Evolutionary conservation across 495 filamentous ascomycete species (phyloP).

Genomic region (Penicillium cataractarum): DNA sequence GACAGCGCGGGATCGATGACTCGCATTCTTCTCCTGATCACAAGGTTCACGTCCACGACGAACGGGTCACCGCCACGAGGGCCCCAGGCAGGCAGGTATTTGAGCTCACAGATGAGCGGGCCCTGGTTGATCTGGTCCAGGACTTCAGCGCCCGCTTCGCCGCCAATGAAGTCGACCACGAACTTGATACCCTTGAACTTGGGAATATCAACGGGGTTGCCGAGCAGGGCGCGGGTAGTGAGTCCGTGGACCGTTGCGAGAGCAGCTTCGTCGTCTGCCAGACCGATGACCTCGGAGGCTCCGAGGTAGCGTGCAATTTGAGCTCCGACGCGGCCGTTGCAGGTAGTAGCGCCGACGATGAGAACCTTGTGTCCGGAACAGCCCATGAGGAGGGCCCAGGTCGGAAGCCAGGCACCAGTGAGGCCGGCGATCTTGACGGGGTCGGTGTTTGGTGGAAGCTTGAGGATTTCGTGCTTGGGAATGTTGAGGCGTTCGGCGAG

Average conservation of each 20-base stretch:
- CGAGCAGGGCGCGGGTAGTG: background rate
- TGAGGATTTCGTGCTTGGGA: background rate
- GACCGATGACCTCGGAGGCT: background rate
- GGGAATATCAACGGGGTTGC: background rate
- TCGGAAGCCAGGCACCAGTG: background rate
- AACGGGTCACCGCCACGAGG: background rate
- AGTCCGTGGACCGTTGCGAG: background rate
- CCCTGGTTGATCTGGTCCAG: background rate
- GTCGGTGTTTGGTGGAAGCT: background rate
- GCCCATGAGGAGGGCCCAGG: background rate
- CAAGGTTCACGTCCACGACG: background rate
- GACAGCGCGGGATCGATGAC: background rate
- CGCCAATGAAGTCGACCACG: background rate
- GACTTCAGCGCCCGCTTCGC: background rate
- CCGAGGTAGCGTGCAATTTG: background rate
- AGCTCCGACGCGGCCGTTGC: background rate
- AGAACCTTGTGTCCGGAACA: background rate
- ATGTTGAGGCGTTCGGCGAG: background rate
- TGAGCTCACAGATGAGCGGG: background rate
- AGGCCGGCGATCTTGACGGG: background rate
- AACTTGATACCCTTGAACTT: background rate
- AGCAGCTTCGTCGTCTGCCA: background rate
- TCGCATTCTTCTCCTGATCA: background rate
- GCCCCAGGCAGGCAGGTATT: background rate
- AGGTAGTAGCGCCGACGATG: background rate